These are phyloP conservation scores for Tetradesmus obliquus DNA, from an alignment of 139 green algal genomes.

Conservation along the genomic window DNA sequence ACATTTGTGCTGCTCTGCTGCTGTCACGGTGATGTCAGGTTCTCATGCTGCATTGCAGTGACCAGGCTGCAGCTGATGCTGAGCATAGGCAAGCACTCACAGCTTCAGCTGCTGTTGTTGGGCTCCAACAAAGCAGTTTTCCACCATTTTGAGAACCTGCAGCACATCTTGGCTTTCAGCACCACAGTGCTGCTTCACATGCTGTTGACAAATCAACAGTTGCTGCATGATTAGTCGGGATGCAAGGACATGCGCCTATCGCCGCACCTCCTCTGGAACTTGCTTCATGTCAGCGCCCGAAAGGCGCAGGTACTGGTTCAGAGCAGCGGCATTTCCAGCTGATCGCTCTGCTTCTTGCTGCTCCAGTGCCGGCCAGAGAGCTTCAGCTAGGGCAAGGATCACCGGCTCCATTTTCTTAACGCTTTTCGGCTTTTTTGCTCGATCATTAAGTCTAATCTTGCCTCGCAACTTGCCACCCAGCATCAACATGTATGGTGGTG, in stretches of 20 bases:
- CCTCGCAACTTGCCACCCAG: background rate
- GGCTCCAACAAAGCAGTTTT: background rate
- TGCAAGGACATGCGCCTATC: background rate
- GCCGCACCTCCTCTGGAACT: background rate
- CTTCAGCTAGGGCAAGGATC: background rate
- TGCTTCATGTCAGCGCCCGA: background rate
- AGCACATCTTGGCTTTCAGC: background rate
- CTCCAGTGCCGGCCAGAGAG: background rate
- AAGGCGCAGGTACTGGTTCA: background rate
- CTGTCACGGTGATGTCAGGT: background rate
- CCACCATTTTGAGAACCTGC: slow-evolving; percentile 22
- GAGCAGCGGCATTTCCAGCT: background rate
- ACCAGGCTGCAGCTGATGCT: background rate
- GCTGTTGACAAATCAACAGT: background rate
- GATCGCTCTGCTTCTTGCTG: background rate
- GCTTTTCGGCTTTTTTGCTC: background rate
- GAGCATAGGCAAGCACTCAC: background rate
- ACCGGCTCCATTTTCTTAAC: background rate
- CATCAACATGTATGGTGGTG: background rate
- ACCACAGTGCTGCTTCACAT: background rate
- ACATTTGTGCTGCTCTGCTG: background rate
- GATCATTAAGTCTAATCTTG: background rate
- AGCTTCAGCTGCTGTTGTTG: slow-evolving; percentile 9
- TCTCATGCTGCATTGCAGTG: background rate
- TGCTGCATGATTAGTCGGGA: background rate